Conservation (phyloP, 495 filamentous ascomycete species). For the Echria macrotheca region DNA sequence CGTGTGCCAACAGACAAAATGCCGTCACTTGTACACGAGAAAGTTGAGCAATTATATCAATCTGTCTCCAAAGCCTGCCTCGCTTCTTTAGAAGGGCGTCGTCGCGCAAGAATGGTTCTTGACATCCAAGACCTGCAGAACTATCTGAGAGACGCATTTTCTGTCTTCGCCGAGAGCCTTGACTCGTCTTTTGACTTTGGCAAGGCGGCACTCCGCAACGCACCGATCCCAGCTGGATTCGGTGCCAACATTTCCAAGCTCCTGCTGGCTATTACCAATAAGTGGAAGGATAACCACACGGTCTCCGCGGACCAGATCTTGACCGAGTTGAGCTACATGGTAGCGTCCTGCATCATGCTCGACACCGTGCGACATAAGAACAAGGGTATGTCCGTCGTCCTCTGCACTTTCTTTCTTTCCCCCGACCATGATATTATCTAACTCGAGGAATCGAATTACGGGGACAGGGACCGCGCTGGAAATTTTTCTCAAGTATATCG, state of each 20-base stretch:
- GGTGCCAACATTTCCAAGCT: slow-evolving; percentile 3
- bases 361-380: slow-evolving; percentile 1
- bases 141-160: slow-evolving; percentile 2
- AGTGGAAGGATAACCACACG: neutral
- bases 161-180: neutral
- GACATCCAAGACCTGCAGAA: slow-evolving; percentile 5
- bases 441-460: neutral
- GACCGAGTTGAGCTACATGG: slow-evolving; percentile 3
- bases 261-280: neutral
- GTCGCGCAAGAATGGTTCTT: slow-evolving; percentile 1
- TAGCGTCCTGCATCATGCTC: slow-evolving; percentile 6
- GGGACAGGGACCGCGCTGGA: slow-evolving; percentile 3
- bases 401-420: neutral
- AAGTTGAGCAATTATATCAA: slow-evolving; percentile 1
- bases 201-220: neutral
- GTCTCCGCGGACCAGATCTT: neutral
- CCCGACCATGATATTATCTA: neutral
- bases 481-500: slow-evolving; percentile 3
- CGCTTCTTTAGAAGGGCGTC: neutral
- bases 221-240: slow-evolving; percentile 3
- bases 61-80: slow-evolving; percentile 1
- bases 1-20: slow-evolving; percentile 1
- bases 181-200: slow-evolving; percentile 1
- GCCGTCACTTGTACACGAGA: slow-evolving; percentile 4
- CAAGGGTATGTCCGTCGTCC: neutral